A percentile compares a stretch with the other conserved stretches of the same genome.
These are phyloP conservation scores for Yarrowia sp. DNA, from an alignment of 805 yeast genomes.

Conservation along the genomic window DNA sequence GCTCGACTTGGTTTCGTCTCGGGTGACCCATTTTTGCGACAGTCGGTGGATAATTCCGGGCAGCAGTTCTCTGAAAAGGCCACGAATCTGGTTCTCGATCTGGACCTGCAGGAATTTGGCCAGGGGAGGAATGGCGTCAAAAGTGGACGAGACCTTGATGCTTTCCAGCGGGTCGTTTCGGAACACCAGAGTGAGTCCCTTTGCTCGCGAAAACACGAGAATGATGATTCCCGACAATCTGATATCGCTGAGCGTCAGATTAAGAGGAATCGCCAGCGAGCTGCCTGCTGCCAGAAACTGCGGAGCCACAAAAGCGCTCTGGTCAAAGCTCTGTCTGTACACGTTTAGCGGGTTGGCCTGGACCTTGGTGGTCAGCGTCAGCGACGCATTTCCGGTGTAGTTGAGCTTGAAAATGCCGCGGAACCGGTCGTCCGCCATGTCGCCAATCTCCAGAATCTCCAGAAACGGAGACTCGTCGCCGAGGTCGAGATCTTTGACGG, in stretches of 20 bases:
- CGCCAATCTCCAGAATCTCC: conserved; percentile 80
- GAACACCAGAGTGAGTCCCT: conserved; percentile 85
- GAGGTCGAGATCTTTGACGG: conserved; percentile 70
- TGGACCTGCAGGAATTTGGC: conserved; percentile 84
- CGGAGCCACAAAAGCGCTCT: conserved; percentile 65
- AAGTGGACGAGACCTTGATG: conserved; percentile 83
- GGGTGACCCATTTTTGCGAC: conserved; percentile 67
- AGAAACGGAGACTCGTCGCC: conserved; percentile 77
- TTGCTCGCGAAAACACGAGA: conserved; percentile 78
- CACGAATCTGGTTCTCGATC: conserved; percentile 80
- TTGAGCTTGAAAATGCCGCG: conserved; percentile 70
- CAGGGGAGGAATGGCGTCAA: conserved; percentile 81
- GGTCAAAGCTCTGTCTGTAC: conserved; percentile 54
- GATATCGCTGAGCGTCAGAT: conserved; percentile 74
- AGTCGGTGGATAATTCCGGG: conserved; percentile 82
- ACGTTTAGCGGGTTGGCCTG: conserved; percentile 85
- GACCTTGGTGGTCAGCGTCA: conserved; percentile 73
- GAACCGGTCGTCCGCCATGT: conserved; percentile 65
- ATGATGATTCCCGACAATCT: conserved; percentile 81
- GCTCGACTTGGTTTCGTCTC: conserved; percentile 46
- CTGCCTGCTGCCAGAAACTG: conserved; percentile 68
- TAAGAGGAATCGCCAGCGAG: conserved; percentile 78
- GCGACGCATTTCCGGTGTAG: conserved; percentile 75
- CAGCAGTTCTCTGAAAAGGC: conserved; percentile 79
- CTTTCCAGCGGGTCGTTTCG: conserved; percentile 87